Base-by-base conservation (phyloP, 495 filamentous ascomycete species). In the Aspergillus diversus region DNA sequence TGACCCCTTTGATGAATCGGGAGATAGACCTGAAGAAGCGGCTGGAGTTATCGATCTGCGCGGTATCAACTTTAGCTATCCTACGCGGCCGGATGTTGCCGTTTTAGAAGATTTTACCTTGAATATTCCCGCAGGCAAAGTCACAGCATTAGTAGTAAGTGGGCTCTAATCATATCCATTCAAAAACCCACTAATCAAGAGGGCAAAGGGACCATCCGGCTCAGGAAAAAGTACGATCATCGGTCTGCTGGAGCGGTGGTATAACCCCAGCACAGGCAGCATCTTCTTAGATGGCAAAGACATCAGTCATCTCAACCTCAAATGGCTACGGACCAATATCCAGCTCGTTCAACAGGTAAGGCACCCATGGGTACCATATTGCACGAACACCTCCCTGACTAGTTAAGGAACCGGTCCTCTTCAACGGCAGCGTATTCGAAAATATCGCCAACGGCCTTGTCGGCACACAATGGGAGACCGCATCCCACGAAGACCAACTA, bases 281-380 rank as follows among this genome's bases (percentile, higher is more conserved):
- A 84, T 96, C 13, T 83, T 85, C 33, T 79, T 96, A n/a, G 93
- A 95, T 68, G 92, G 87, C 12, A 83, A 88, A 42, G 84, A 90
- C 63, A 83, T 95, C 50, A 82, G 81, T 53, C 81, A 77, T 0
- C 70, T 97, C 62, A 95, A 96, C 70, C 79, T 96, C 33, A 84
- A 84, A 37, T 97, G 92, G 93, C 77, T 95, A 57, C 83, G 93
- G 49, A 86, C 89, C 59, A 86, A 96, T 42, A 90, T 97, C 52
- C 84, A 89, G 0, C 81, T 97, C 7, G 93, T 97, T 32, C 66
- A 66, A 46, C 70, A 60, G 61, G 74, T 2, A 27, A n/a, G n/a
- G n/a, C n/a, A n/a, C n/a, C n/a, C n/a, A n/a, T n/a, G n/a, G n/a
- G n/a, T n/a, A n/a, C n/a, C n/a, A n/a, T n/a, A n/a, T n/a, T n/a